A percentile compares a stretch with the other conserved stretches of the same genome.
Conservation (phyloP, 331 rosid genomes). For the Telfairia occidentalis region DNA sequence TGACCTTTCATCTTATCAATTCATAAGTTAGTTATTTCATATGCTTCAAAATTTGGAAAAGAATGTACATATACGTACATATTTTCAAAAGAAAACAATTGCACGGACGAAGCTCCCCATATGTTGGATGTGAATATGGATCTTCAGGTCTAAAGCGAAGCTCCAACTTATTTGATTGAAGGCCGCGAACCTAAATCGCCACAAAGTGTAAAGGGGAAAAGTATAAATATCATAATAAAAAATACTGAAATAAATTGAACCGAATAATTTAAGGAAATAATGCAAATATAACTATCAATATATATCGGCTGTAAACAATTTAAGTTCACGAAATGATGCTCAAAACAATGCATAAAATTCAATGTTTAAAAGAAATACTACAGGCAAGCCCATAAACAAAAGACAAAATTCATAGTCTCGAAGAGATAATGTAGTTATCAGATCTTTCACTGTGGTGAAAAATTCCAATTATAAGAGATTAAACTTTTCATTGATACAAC, state of each 20-base stretch:
- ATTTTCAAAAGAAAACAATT: slow-evolving; percentile 56
- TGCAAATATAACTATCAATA: background rate
- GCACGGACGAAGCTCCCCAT: slow-evolving; percentile 65
- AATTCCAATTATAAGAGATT: background rate
- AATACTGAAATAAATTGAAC: background rate
- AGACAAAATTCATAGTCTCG: background rate
- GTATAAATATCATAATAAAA: background rate
- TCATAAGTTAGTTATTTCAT: slow-evolving; percentile 14
- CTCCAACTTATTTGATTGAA: slow-evolving; percentile 50
- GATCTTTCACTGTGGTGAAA: background rate
- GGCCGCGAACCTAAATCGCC: slow-evolving; percentile 42
- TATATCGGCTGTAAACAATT: background rate
- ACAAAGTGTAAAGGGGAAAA: background rate
- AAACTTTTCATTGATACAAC: background rate
- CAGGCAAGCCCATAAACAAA: background rate
- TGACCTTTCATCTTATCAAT: slow-evolving; percentile 22
- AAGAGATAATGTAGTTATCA: background rate
- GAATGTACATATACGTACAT: slow-evolving; percentile 26
- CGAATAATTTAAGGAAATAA: background rate
- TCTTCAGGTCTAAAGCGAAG: slow-evolving; percentile 76
- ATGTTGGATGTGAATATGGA: slow-evolving; percentile 74
- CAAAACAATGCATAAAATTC: background rate
- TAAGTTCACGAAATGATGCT: background rate
- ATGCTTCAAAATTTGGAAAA: slow-evolving; percentile 16
- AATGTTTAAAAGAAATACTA: background rate